phyloP scores from a whole-genome alignment of 2,329 filamentous ascomycete species.

The Daldinia sp. region DNA sequence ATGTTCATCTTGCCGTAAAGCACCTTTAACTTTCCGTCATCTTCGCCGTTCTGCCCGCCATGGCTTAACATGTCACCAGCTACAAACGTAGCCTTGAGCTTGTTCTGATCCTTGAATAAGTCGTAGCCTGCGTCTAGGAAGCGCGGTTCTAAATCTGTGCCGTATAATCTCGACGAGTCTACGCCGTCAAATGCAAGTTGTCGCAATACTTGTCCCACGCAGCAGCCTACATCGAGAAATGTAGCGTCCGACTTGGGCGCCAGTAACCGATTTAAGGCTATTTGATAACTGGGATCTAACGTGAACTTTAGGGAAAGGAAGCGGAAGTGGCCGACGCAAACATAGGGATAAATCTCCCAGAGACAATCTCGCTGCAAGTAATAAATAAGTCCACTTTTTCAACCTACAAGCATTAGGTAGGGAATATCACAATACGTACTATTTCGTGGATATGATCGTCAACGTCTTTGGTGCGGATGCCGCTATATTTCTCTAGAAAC shows the following conservation, averaged over 20 bases:
- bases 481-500: slow-evolving; percentile 49
- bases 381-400: slow-evolving; percentile 7
- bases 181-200: slow-evolving; percentile 65
- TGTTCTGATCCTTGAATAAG: slow-evolving; percentile 70
- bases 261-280: slow-evolving; percentile 58
- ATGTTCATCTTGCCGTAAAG: slow-evolving; percentile 60
- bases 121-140: slow-evolving; percentile 72
- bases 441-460: slow-evolving; percentile 48
- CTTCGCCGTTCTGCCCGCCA: slow-evolving; percentile 48
- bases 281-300: slow-evolving; percentile 58
- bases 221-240: slow-evolving; percentile 64
- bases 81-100: slow-evolving; percentile 62
- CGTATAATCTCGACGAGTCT: slow-evolving; percentile 61
- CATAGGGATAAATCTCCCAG: slow-evolving; percentile 59
- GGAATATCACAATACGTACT: slow-evolving; percentile 36
- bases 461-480: slow-evolving; percentile 46
- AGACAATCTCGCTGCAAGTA: slow-evolving; percentile 58
- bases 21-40: slow-evolving; percentile 52
- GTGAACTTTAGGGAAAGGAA: slow-evolving; percentile 60
- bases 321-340: slow-evolving; percentile 63
- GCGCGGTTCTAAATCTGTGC: slow-evolving; percentile 61
- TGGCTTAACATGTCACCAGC: slow-evolving; percentile 60
- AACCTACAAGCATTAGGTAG: not conserved
- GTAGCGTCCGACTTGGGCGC: slow-evolving; percentile 55
- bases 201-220: slow-evolving; percentile 64